Percentiles rank a stretch among this genome's conserved stretches.
These are phyloP conservation scores for Kwoniella sp. DNA, from an alignment of 768 basidiomycete genomes.

Conservation along the genomic window DNA sequence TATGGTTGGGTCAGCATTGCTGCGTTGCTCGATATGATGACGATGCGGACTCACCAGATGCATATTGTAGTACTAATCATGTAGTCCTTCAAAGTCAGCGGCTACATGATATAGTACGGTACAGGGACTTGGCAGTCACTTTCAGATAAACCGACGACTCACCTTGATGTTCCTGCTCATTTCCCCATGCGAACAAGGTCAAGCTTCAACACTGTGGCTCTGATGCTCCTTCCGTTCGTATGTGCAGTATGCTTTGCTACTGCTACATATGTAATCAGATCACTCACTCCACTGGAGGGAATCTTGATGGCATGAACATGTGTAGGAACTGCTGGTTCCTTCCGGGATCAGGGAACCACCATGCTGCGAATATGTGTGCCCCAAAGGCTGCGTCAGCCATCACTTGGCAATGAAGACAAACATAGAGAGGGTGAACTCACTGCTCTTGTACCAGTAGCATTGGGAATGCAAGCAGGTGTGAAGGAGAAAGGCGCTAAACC, in stretches of 20 bases:
- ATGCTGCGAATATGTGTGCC: conserved; percentile 4
- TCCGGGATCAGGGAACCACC: conserved; percentile 31
- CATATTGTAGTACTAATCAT: conserved; percentile 16
- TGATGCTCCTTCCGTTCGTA: too few relatives aligned
- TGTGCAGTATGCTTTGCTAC: too few relatives aligned
- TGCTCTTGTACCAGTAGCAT: conserved; percentile 19
- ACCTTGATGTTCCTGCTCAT: conserved; percentile 13
- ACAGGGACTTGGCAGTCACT: too few relatives aligned
- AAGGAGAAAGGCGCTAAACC: conserved; percentile 6
- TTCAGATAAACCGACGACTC: too few relatives aligned
- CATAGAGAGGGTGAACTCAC: conserved; percentile 9
- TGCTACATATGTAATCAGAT: not conserved
- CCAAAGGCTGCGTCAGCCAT: too few relatives aligned
- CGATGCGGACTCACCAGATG: conserved; percentile 19
- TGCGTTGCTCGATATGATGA: too few relatives aligned
- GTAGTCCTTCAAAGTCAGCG: too few relatives aligned
- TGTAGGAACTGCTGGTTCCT: conserved; percentile 10
- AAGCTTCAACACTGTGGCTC: too few relatives aligned
- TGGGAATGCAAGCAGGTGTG: conserved; percentile 15
- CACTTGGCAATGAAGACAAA: too few relatives aligned
- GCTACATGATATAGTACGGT: too few relatives aligned
- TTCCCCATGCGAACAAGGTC: too few relatives aligned
- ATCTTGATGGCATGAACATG: conserved; percentile 15
- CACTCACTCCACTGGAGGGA: conserved; percentile 16
- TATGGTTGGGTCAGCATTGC: conserved; percentile 1